Conservation (phyloP, 345 rosid genomes). For the Barbarea vulgaris region DNA sequence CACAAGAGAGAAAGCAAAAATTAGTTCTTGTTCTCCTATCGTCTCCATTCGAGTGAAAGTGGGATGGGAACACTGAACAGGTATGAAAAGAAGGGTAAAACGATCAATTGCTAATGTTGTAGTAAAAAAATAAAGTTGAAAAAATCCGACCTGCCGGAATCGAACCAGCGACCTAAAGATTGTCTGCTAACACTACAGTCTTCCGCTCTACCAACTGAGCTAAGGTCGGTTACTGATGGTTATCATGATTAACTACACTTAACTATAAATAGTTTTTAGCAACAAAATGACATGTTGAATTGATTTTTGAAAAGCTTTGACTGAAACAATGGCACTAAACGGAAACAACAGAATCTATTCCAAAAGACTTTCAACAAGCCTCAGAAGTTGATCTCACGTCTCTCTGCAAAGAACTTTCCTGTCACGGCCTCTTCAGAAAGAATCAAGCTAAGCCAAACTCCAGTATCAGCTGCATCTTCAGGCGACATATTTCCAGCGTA, state of each 20-base stretch:
- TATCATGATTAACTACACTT: fast-evolving
- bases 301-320: neutral
- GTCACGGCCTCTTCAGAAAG: constrained; percentile 66
- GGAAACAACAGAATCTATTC: neutral
- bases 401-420: constrained; percentile 90
- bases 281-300: neutral
- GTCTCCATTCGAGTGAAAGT: neutral
- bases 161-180: constrained; percentile 30
- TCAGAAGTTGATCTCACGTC: constrained; percentile 80
- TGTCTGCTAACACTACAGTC: constrained; percentile 68
- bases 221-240: constrained; percentile 62
- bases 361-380: neutral
- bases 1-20: neutral
- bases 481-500: constrained; percentile 77
- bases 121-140: neutral
- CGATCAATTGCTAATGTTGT: neutral
- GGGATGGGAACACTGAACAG: too few species aligned
- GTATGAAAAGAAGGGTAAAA: neutral
- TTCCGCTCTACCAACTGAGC: constrained; percentile 99
- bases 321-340: neutral
- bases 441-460: constrained; percentile 80
- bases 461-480: constrained; percentile 88
- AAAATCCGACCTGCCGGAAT: constrained; percentile 33
- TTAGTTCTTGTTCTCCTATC: neutral
- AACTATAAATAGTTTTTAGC: neutral